Evolutionary conservation across 2,329 filamentous ascomycete species (phyloP), one percentile per base, ranked within the genome.

Genomic region (Pseudogymnoascus sp.): DNA sequence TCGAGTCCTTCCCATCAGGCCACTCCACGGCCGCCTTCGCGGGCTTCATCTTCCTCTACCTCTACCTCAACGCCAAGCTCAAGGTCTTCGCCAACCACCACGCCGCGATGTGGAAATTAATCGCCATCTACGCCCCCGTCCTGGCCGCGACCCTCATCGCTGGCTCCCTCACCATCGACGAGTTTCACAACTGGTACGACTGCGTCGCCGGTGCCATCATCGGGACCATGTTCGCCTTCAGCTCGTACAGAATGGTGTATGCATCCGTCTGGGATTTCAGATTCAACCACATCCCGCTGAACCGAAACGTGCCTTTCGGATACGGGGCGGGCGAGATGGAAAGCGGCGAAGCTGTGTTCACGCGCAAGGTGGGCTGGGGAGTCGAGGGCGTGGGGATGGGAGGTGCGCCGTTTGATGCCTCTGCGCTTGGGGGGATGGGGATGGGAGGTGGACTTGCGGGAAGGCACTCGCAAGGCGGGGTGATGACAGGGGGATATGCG

Each of bases 21-120:
- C 89, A 92, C 73, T 86, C 86, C 4, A 89, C 88, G 0, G 88
- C 88, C 0, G 88, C 87, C 0, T 91, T 90, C 63, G 87, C 86
- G 0, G 88, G 87, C 4, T 88, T 90, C 68, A 80, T 89, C 21
- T 91, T 83, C 71, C 76, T 91, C 2, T 88, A 81, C 67, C 78
- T 91, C 1, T 92, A 91, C 76, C 82, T 92, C 49, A 91, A 91
- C 73, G 88, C 87, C 58, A 91, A 91, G 77, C 80, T 92, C 67
- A 91, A 91, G 79, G 82, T 90, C 62, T 90, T 86, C 68, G 77
- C 83, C 66, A 88, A 90, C 77, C 88, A 88, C 71, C 88, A 90
- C 70, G 84, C 88, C 0, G 79, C 85, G 11, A 85, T 90, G 81
- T 91, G 88, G 88, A 91, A 91, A 75, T 75, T 90, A 11, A 77